Evolutionary conservation across 192 early-diverging fungal genomes (phyloP).

Genomic region (Chytriomyces confervae): DNA sequence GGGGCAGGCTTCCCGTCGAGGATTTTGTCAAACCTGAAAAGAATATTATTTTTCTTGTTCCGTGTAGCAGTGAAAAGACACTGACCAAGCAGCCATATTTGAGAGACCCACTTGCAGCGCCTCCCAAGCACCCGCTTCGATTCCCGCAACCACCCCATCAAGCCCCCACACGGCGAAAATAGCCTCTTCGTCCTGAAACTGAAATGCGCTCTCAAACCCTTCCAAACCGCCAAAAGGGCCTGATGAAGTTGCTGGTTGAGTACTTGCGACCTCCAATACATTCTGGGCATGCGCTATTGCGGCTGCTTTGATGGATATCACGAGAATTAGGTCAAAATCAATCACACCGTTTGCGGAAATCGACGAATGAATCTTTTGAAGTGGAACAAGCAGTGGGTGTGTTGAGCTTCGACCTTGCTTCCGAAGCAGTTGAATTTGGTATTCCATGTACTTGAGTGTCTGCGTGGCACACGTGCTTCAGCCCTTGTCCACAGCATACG

Average conservation of each 20-base stretch:
- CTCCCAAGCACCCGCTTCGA: slow-evolving; percentile 9
- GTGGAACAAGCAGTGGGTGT: background rate
- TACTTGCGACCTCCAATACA: background rate
- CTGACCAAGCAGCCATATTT: background rate
- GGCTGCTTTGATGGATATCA: background rate
- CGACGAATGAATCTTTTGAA: background rate
- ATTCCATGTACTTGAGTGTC: slow-evolving; percentile 13
- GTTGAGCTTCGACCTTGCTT: background rate
- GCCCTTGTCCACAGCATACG: background rate
- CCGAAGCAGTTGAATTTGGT: background rate
- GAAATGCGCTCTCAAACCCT: background rate
- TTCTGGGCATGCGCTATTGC: background rate
- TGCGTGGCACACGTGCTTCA: background rate
- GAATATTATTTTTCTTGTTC: background rate
- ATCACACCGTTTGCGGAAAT: background rate
- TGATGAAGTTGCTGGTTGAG: background rate
- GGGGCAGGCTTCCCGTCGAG: background rate
- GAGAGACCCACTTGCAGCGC: background rate
- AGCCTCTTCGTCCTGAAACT: background rate
- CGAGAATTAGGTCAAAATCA: slow-evolving; percentile 8
- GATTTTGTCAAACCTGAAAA: background rate
- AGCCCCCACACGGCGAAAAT: slow-evolving; percentile 6
- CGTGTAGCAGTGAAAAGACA: background rate
- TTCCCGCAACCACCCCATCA: background rate
- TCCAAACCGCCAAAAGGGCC: background rate